Conservation (phyloP, 2,329 filamentous ascomycete genomes). For the Xylariales sp. region DNA sequence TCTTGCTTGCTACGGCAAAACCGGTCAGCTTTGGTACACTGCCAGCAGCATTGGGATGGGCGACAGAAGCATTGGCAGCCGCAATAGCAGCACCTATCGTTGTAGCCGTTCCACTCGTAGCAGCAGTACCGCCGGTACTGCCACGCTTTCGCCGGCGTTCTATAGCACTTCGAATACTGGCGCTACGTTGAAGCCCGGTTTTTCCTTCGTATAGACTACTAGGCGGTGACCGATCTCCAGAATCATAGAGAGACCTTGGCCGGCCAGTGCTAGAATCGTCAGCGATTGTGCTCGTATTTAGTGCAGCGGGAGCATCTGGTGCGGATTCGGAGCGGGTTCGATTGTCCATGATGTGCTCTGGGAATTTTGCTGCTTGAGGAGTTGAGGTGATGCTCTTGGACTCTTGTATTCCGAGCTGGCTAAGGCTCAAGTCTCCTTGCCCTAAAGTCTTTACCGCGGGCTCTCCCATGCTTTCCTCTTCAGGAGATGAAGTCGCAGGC, state of each 20-base stretch:
- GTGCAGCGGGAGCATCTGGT: conserved; percentile 38
- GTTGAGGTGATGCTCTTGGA: conserved; percentile 48
- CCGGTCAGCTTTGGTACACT: conserved; percentile 78
- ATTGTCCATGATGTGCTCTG: conserved; percentile 38
- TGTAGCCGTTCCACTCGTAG: conserved; percentile 49
- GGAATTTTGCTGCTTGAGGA: conserved; percentile 51
- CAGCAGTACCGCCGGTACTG: conserved; percentile 68
- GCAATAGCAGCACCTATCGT: conserved; percentile 70
- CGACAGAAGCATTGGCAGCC: conserved; percentile 66
- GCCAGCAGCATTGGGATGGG: conserved; percentile 52
- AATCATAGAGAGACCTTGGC: conserved; percentile 49
- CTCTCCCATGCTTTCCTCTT: conserved; percentile 44
- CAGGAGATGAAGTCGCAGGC: conserved; percentile 33
- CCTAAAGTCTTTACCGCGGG: conserved; percentile 86
- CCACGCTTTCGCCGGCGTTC: conserved; percentile 69
- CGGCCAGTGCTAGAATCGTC: conserved; percentile 32
- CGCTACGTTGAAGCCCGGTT: conserved; percentile 53
- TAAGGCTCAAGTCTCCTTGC: conserved; percentile 81
- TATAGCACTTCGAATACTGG: conserved; percentile 62
- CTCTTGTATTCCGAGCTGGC: conserved; percentile 77
- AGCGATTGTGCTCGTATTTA: conserved; percentile 28
- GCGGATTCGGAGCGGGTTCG: conserved; percentile 55
- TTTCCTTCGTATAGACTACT: conserved; percentile 64
- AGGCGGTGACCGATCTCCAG: conserved; percentile 61
- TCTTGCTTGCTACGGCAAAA: conserved; percentile 94